Evolutionary conservation across 495 filamentous ascomycete species (phyloP).

Genomic region (Daldinia childiae): DNA sequence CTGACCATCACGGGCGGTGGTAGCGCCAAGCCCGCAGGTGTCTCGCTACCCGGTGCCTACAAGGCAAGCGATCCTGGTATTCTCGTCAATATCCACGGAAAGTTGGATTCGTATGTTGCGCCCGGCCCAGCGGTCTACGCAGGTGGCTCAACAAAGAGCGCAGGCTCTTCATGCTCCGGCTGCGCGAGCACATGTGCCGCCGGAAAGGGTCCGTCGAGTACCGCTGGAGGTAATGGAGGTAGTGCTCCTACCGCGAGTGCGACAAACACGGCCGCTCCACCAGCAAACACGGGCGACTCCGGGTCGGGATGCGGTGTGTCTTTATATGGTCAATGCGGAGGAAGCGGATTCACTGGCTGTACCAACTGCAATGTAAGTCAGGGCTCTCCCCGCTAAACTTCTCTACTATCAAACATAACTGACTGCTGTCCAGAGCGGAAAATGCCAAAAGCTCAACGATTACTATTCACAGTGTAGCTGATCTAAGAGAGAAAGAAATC

Average conservation of each 20-base stretch:
- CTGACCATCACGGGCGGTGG: slow-evolving; percentile 47
- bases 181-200: slow-evolving; percentile 54
- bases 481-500: neutral
- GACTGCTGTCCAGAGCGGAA: slow-evolving; percentile 34
- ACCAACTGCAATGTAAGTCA: slow-evolving; percentile 53
- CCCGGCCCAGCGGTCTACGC: slow-evolving; percentile 55
- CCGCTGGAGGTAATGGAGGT: slow-evolving; percentile 30
- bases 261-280: slow-evolving; percentile 24
- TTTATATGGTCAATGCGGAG: slow-evolving; percentile 59
- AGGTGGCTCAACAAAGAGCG: slow-evolving; percentile 50
- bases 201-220: slow-evolving; percentile 44
- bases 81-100: slow-evolving; percentile 58
- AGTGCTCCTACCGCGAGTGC: slow-evolving; percentile 6
- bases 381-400: neutral
- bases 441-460: slow-evolving; percentile 38
- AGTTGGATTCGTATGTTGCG: slow-evolving; percentile 48
- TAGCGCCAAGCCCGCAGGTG: slow-evolving; percentile 50
- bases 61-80: slow-evolving; percentile 59
- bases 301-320: slow-evolving; percentile 46
- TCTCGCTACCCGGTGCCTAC: slow-evolving; percentile 61
- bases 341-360: slow-evolving; percentile 56
- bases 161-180: slow-evolving; percentile 49
- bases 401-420: neutral
- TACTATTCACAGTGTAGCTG: slow-evolving; percentile 55
- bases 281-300: slow-evolving; percentile 31